These are phyloP conservation scores for Chaetomidium leptoderma DNA, from an alignment of 495 filamentous ascomycete species.

Conservation along the genomic window DNA sequence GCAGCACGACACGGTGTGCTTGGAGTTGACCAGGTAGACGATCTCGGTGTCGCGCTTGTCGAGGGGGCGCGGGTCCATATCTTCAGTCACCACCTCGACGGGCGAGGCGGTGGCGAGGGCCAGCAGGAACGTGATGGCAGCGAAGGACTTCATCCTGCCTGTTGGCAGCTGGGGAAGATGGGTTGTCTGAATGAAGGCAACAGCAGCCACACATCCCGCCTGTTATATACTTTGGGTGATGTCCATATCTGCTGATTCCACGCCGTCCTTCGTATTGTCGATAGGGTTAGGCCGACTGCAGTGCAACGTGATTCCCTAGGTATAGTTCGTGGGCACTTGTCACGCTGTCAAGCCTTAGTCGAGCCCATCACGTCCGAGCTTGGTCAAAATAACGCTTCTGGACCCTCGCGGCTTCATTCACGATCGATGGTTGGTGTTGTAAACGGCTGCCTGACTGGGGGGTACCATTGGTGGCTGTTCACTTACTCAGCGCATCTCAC, in stretches of 20 bases:
- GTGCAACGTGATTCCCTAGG: no score
- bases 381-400: background rate
- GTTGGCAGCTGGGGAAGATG: background rate
- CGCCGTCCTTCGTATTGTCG: no score
- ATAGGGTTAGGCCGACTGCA: no score
- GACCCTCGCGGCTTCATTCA: background rate
- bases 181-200: background rate
- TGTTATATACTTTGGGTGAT: no score
- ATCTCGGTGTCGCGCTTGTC: conserved; percentile 11
- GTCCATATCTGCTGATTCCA: no score
- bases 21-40: conserved; percentile 6
- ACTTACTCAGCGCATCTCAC: conserved; percentile 6
- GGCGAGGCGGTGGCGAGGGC: conserved; percentile 7
- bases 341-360: background rate
- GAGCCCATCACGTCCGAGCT: background rate
- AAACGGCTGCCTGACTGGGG: background rate
- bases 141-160: conserved; percentile 7
- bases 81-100: background rate
- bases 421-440: background rate
- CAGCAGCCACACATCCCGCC: no score
- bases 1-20: background rate
- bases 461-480: background rate
- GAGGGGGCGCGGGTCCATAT: background rate
- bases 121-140: background rate
- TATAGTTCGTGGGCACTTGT: no score